These are phyloP conservation scores for Cruciata laevipes DNA, from an alignment of 257 asterid genomes.

Conservation along the genomic window DNA sequence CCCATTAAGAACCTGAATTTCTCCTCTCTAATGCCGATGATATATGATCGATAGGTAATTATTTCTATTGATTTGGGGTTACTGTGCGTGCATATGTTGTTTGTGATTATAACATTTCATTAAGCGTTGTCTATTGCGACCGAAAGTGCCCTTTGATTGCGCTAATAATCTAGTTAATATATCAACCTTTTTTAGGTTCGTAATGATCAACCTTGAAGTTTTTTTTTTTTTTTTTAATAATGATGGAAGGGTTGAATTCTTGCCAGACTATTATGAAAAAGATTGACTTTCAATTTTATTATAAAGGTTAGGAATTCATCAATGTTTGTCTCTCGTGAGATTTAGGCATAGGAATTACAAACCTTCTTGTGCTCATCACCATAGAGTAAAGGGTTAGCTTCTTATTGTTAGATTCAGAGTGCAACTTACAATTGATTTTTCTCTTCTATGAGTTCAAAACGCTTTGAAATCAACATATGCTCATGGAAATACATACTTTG, in stretches of 20 bases:
- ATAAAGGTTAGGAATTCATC: conserved; percentile 25
- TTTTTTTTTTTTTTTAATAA: conserved; percentile 14
- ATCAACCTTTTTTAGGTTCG: conserved; percentile 17
- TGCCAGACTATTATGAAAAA: conserved; percentile 43
- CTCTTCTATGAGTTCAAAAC: neutral
- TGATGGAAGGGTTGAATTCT: conserved; percentile 51
- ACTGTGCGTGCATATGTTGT: conserved; percentile 10
- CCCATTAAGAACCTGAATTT: conserved; percentile 27
- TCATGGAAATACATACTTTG: neutral
- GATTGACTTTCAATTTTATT: conserved; percentile 25
- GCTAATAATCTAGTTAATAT: conserved; percentile 40
- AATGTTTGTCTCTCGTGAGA: conserved; percentile 45
- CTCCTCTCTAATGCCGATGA: conserved; percentile 27
- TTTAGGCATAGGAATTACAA: conserved; percentile 62
- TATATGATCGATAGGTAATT: conserved; percentile 32
- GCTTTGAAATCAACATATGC: neutral
- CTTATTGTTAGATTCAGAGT: neutral
- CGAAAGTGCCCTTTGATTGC: conserved; percentile 64
- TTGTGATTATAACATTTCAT: conserved; percentile 3
- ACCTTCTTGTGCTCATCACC: conserved; percentile 71
- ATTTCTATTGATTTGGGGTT: conserved; percentile 9
- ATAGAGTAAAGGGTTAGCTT: conserved; percentile 44
- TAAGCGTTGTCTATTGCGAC: conserved; percentile 16
- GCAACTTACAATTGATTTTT: neutral
- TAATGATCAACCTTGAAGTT: neutral